Evolutionary conservation across 495 filamentous ascomycete species (phyloP).

Genomic region (Penicillium antarcticum): DNA sequence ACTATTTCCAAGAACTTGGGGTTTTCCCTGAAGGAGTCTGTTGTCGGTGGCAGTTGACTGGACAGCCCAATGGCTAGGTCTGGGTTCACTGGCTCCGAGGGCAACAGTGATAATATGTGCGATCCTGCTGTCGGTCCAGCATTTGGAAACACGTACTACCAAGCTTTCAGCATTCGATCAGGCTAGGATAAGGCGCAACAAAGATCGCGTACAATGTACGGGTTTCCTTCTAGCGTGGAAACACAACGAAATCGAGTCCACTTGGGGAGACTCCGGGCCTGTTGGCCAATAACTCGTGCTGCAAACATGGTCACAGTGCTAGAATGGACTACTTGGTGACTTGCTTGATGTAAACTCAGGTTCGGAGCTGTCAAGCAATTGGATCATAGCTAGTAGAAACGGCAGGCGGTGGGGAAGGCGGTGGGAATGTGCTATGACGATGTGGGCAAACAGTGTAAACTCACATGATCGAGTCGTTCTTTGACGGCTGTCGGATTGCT

Average conservation of each 20-base stretch:
- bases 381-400: constrained; percentile 9
- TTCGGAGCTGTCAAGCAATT: neutral
- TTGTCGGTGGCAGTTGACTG: constrained; percentile 68
- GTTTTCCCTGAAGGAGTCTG: constrained; percentile 75
- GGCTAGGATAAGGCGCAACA: neutral
- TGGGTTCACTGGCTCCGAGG: constrained; percentile 66
- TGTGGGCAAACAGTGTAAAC: constrained; percentile 29
- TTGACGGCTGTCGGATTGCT: constrained; percentile 4
- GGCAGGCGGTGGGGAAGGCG: constrained; percentile 17
- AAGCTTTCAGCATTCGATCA: constrained; percentile 14
- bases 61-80: constrained; percentile 74
- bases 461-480: constrained; percentile 27
- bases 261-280: constrained; percentile 11
- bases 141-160: constrained; percentile 69
- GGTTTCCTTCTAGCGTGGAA: constrained; percentile 53
- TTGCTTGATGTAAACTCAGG: neutral
- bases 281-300: constrained; percentile 16
- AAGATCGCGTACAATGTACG: constrained; percentile 48
- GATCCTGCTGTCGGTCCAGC: constrained; percentile 32
- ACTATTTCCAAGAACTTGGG: constrained; percentile 70
- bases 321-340: neutral
- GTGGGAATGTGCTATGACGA: constrained; percentile 22
- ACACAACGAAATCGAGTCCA: constrained; percentile 36
- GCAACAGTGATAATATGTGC: constrained; percentile 70
- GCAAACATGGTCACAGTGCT: constrained; percentile 22